phyloP scores from a whole-genome alignment of 768 basidiomycete genomes.

The Dioszegia hungarica region DNA sequence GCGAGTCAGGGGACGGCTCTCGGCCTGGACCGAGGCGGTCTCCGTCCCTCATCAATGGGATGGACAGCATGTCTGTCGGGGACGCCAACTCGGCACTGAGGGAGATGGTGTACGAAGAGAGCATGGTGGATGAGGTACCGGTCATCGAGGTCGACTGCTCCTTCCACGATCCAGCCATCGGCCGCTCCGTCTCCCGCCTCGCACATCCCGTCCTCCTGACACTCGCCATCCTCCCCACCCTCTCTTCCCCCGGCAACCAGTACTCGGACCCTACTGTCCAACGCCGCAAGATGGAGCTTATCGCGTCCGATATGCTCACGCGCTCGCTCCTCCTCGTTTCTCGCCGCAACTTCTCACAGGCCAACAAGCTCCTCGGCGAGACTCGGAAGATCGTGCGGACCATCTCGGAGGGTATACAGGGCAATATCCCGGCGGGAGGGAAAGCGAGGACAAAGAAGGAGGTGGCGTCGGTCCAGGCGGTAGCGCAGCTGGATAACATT shows the following conservation, averaged over 20 bases:
- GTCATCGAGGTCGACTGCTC: constrained; percentile 93
- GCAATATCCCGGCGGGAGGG: constrained; percentile 8
- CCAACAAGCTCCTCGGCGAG: constrained; percentile 72
- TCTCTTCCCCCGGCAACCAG: constrained; percentile 35
- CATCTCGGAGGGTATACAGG: constrained; percentile 66
- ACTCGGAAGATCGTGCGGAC: constrained; percentile 86
- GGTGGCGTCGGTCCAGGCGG: constrained; percentile 53
- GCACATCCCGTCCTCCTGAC: constrained; percentile 92
- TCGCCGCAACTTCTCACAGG: constrained; percentile 81
- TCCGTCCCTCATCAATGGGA: constrained; percentile 11
- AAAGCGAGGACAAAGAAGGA: constrained; percentile 7
- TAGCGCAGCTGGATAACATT: constrained; percentile 12
- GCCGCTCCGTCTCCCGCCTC: constrained; percentile 77
- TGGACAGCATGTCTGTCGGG: constrained; percentile 24
- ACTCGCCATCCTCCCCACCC: constrained; percentile 72
- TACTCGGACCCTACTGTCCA: constrained; percentile 65
- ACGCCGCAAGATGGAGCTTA: constrained; percentile 89
- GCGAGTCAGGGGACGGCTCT: constrained; percentile 13
- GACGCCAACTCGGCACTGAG: constrained; percentile 29
- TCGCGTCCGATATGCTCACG: constrained; percentile 96
- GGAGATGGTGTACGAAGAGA: constrained; percentile 69
- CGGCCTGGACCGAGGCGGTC: neutral
- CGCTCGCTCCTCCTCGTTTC: constrained; percentile 87
- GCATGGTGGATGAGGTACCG: constrained; percentile 96
- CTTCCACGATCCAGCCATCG: constrained; percentile 84